Evolutionary conservation across 306 rosid genomes (phyloP).

Genomic region (Glycine soja): DNA sequence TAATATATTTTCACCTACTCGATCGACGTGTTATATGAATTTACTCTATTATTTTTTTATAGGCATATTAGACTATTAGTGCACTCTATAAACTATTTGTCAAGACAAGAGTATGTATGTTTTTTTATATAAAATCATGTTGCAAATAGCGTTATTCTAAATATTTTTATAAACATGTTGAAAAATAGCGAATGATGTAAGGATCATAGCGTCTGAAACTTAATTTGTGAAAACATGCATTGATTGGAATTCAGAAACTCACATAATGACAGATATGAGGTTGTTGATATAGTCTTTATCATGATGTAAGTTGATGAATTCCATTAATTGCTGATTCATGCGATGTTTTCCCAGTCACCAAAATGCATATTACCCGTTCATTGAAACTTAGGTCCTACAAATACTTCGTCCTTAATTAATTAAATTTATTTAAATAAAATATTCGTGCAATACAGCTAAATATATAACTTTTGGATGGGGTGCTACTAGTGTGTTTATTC

Average conservation of each 20-base stretch:
- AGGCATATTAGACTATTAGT: no score
- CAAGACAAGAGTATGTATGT: no score
- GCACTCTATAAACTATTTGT: no score
- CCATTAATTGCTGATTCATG: constrained; percentile 2
- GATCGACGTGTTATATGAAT: no score
- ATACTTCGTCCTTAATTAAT: neutral
- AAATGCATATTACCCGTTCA: constrained; percentile 14
- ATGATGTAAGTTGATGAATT: neutral
- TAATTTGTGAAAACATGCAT: neutral
- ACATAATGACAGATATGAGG: neutral
- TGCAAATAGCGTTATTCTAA: neutral
- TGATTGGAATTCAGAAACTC: neutral
- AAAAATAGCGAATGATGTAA: neutral
- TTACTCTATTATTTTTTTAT: no score
- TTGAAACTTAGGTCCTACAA: constrained; percentile 6
- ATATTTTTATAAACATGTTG: neutral
- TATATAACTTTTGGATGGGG: neutral
- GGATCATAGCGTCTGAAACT: neutral
- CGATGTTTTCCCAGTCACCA: neutral
- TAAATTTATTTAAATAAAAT: neutral
- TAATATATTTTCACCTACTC: no score
- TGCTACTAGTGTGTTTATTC: neutral
- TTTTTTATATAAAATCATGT: neutral
- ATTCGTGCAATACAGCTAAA: neutral
- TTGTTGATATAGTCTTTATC: constrained; percentile 31